Evolutionary conservation across 176 grass and related monocot species (phyloP), one percentile per base, ranked within the genome.

Genomic region (Oryza glumipatula): DNA sequence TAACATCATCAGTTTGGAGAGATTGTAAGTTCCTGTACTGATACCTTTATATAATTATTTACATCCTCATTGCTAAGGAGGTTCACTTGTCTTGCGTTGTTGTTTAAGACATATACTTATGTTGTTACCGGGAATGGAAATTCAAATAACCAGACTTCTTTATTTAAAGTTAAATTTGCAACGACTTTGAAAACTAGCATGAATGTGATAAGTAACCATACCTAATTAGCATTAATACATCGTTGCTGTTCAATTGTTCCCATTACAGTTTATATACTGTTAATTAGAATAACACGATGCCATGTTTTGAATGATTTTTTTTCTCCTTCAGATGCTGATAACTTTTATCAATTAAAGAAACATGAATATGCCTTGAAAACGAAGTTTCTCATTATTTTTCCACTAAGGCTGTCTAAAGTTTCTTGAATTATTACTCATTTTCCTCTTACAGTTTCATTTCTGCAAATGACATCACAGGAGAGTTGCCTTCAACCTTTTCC

Each of bases 401-500:
- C 21, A 67, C 24, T 46, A 72, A 58, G 23, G 14, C 49, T 82
- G 6, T 73, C 9, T 80, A 78, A 73, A 73, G 68, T 82, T 78
- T 84, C 64, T 80, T 76, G 76, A 91, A 84, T 52, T 49, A 76
- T 84, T 87, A 65, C 71, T 85, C 73, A 36, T 82, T 91, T 77
- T 88, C 81, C 72, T 83, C 74, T 86, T 90, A 74, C 90, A 95
- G 90, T 92, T 95, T 95, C 85, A 92, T 95, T 88, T 92, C 93
- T 86, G 90, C 90, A 67, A 95, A 95, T 92, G 86, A 92, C 67
- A 90, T 95, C 90, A 95, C 79, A 88, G 93, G 93, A 81, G 93
- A 95, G 83, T 88, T 92, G 88, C 88, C 93, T 30, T 84, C 85
- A 79, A 95, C 93, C 74, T 88, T 95, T 86, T 80, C 90, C 79